Evolutionary conservation across 1,284 basidiomycete genomes (phyloP), one percentile per base, ranked within the genome.

Genomic region (Ceratobasidium sp.): DNA sequence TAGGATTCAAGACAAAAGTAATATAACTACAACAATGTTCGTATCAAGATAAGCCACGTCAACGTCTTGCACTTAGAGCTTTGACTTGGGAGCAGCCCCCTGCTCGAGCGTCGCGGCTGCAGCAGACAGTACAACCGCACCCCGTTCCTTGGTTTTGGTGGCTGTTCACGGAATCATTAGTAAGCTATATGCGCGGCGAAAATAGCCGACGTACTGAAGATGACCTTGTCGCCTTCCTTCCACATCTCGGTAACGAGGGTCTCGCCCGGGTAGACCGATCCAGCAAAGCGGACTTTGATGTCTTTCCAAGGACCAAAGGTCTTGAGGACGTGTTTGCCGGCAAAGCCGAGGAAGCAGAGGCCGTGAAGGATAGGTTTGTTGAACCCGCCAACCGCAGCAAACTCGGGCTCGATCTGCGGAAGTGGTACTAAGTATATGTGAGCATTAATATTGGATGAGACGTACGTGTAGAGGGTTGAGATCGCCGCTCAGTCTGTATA

Each of bases 201-300:
- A 42, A 42, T 12, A 38, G 65, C 31, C 47, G 0, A 84, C 91
- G 77, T 77, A 94, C 92, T 83, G 79, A 99, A 99, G 73, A 98
- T 87, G 73, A 98, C 90, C 80, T 91, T 98, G 75, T 86, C 80
- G 20, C 90, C 93, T 75, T 98, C 94, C 78, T 96, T 98, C 96
- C 96, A 99, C 95, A 98, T 97, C 78, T 93, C 88, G 0, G 94
- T 97, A 20, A 94, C 82, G 53, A 97, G 84, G 0, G 96, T 98
- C 82, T 99, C 95, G 10, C 96, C 96, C 3, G 96, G 96, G 77
- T 91, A 96, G 35, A 99, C 94, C 5, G 91, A 86, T n/a, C 92
- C 93, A 0, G 89, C 86, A 78, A 96, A 95, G 86, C 96, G 87
- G 71, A 94, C 94, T 86, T 99, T 99, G 83, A 99, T 97, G 78